A percentile compares a stretch with the other conserved stretches of the same genome.
Evolutionary conservation across 1,284 basidiomycete species (phyloP).

Genomic region (Xanthoconium separans): DNA sequence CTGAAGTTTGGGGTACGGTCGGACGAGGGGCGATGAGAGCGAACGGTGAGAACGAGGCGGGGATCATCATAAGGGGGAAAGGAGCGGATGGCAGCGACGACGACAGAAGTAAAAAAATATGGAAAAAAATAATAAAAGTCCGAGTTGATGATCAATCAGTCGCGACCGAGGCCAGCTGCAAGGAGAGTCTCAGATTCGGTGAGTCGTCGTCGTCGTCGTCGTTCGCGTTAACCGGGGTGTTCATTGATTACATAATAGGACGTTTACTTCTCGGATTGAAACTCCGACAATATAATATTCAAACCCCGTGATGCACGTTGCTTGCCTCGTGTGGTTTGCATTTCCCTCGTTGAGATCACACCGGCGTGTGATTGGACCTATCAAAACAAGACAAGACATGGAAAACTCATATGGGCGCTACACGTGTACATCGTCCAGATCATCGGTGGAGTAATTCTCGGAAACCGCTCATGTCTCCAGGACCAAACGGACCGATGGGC

Average conservation of each 20-base stretch:
- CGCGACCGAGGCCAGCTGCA: conserved; percentile 12
- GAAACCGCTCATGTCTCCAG: conserved; percentile 12
- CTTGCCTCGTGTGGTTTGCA: conserved; percentile 18
- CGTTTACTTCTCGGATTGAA: conserved; percentile 20
- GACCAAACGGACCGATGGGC: neutral
- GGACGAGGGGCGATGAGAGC: conserved; percentile 53
- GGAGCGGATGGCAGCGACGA: conserved; percentile 30
- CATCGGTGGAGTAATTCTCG: conserved; percentile 7
- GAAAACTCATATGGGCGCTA: conserved; percentile 10
- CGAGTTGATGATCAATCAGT: conserved; percentile 1
- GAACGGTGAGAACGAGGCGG: conserved; percentile 45
- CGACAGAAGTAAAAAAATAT: neutral
- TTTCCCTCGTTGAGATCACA: conserved; percentile 26
- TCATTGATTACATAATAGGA: conserved; percentile 23
- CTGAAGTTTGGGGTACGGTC: conserved; percentile 27
- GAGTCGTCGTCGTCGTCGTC: conserved; percentile 27
- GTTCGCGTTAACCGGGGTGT: neutral
- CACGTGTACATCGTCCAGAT: conserved; percentile 18
- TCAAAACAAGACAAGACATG: neutral
- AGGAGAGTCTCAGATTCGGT: conserved; percentile 22
- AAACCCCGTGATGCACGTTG: conserved; percentile 26
- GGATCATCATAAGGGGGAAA: conserved; percentile 28
- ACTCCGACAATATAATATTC: conserved; percentile 19
- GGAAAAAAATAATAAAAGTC: conserved; percentile 21
- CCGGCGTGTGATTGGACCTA: conserved; percentile 10